Evolutionary conservation across 2,329 filamentous ascomycete genomes (phyloP).

Genomic region (Beauveria caledonica): DNA sequence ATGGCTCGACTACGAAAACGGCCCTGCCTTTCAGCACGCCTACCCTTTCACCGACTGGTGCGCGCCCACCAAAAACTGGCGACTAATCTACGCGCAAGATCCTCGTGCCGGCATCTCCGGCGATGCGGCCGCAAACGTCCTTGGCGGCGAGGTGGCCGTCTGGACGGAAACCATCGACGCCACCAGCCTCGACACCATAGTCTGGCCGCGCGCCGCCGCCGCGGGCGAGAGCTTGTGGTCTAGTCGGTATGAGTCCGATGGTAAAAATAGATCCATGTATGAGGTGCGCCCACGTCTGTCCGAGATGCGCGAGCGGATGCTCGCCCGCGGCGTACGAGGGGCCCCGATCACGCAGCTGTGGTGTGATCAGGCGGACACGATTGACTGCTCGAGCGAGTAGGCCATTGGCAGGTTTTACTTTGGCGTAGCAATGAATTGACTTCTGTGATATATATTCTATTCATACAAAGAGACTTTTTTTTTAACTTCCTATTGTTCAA

Average conservation of each 20-base stretch:
- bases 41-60: constrained; percentile 80
- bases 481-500: too few relatives aligned
- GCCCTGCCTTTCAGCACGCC: constrained; percentile 38
- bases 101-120: constrained; percentile 56
- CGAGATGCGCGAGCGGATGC: constrained; percentile 69
- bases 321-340: constrained; percentile 57
- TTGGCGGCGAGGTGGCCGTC: constrained; percentile 74
- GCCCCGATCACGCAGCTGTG: constrained; percentile 63
- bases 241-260: constrained; percentile 55
- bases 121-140: constrained; percentile 55
- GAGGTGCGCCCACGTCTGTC: constrained; percentile 61
- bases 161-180: constrained; percentile 77
- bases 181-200: constrained; percentile 62
- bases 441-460: too few relatives aligned
- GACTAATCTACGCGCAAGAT: constrained; percentile 71
- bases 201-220: constrained; percentile 71
- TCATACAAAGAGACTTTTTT: too few relatives aligned
- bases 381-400: constrained; percentile 7
- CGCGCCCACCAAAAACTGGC: constrained; percentile 72
- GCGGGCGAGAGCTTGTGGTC: constrained; percentile 77
- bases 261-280: constrained; percentile 62
- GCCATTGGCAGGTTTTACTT: not conserved
- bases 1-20: constrained; percentile 65
- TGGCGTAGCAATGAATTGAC: not conserved
- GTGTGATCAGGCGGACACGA: constrained; percentile 46